Evolutionary conservation across 2,329 filamentous ascomycete genomes (phyloP), one percentile per base, ranked within the genome.

Genomic region (Fusarium devonianum): DNA sequence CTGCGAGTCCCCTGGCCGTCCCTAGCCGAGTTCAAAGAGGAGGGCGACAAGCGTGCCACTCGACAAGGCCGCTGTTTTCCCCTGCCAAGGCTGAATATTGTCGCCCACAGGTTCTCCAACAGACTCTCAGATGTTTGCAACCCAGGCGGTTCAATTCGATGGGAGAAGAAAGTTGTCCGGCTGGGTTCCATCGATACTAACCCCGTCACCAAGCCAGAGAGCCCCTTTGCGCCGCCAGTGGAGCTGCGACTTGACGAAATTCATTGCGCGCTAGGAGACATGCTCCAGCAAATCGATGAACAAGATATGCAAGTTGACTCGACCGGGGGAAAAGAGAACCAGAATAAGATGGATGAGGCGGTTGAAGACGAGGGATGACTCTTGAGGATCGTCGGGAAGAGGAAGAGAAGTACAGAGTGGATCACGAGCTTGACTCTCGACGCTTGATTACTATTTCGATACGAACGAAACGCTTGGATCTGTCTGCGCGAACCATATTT

Each of bases 1-100:
- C 35, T 38, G 16, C 55, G 41, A 9, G 66, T 60, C 16, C 58
- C 63, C 33, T 74, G 72, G 72, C 72, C 72, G 2, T 64, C 67
- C 7, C 53, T 71, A 28, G 57, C 70, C 10, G 70, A 72, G 43
- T 62, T 73, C 19, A 73, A 73, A 39, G 69, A 71, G 18, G 67
- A 69, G 11, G 69, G 69, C 25, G 67, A 73, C 42, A 66, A 60
- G 30, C 61, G 67, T 13, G 57, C 63, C 1, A 33, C 37, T 23
- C 43, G 50, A 33, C 49, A 63, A 30, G 50, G 61, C 14, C 67
- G 70, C n/a, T 65, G 57, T 22, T 58, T 74, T 16, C 71, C 71
- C 29, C 52, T 67, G 3, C 72, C 71, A 21, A 66, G 64, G 13
- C 53, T 69, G 22, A 63, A 64, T 29, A 11, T 60, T 13, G 25